A percentile compares a stretch with the other conserved stretches of the same genome.
These are phyloP conservation scores for Aspergillus phoenicis DNA, from an alignment of 2,329 filamentous ascomycete species.

Conservation along the genomic window DNA sequence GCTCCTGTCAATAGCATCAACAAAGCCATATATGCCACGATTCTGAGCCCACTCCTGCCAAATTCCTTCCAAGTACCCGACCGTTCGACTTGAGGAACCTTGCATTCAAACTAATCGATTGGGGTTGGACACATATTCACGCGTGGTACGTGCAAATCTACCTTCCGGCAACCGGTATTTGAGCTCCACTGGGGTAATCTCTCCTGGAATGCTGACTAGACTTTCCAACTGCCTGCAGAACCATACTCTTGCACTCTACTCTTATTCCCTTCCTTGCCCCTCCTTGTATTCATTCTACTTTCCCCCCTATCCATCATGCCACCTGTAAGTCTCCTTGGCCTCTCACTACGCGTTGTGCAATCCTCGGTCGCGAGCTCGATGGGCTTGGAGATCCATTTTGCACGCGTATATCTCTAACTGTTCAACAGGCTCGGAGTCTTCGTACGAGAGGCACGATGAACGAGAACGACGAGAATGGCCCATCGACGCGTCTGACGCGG, in stretches of 20 bases:
- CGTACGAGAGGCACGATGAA: slow-evolving; percentile 77
- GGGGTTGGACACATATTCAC: slow-evolving; percentile 36
- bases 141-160: slow-evolving; percentile 39
- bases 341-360: slow-evolving; percentile 19
- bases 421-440: slow-evolving; percentile 65
- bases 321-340: slow-evolving; percentile 52
- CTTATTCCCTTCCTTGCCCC: slow-evolving; percentile 23
- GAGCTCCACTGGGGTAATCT: slow-evolving; percentile 35
- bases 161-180: slow-evolving; percentile 36
- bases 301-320: slow-evolving; percentile 52
- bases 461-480: slow-evolving; percentile 90
- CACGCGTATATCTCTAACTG: slow-evolving; percentile 41
- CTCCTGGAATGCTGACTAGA: slow-evolving; percentile 42
- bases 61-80: slow-evolving; percentile 22
- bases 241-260: slow-evolving; percentile 30
- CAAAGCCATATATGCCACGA: slow-evolving; percentile 30
- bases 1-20: slow-evolving; percentile 35
- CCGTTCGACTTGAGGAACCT: slow-evolving; percentile 18
- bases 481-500: slow-evolving; percentile 82
- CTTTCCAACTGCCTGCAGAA: slow-evolving; percentile 19
- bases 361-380: slow-evolving; percentile 1
- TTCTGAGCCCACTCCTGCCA: slow-evolving; percentile 20
- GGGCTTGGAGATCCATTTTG: background rate
- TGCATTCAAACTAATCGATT: slow-evolving; percentile 26
- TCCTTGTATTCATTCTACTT: slow-evolving; percentile 24